These are phyloP conservation scores for Xerocomellus intermedius DNA, from an alignment of 768 basidiomycete genomes.

Conservation along the genomic window DNA sequence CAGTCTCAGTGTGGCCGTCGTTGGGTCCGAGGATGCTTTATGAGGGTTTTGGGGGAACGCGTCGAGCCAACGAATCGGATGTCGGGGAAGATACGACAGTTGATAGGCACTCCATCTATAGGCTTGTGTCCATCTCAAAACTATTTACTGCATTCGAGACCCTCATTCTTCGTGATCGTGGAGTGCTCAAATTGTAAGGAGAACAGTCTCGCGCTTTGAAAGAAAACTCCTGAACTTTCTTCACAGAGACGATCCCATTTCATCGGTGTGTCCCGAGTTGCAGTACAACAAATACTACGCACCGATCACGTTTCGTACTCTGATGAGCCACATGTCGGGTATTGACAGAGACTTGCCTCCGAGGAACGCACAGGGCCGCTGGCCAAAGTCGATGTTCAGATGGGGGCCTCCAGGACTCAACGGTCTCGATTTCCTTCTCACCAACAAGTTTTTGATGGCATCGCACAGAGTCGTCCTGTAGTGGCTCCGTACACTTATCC, in stretches of 20 bases:
- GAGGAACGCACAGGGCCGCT: slow-evolving; percentile 31
- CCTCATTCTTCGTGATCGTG: slow-evolving; percentile 46
- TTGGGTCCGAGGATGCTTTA: slow-evolving; percentile 46
- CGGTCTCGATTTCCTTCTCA: slow-evolving; percentile 32
- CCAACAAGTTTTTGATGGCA: slow-evolving; percentile 34
- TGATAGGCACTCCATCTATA: slow-evolving; percentile 47
- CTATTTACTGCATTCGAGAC: slow-evolving; percentile 50
- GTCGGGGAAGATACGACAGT: slow-evolving; percentile 22
- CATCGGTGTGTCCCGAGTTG: slow-evolving; percentile 26
- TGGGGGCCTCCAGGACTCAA: slow-evolving; percentile 29
- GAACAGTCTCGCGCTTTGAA: not conserved
- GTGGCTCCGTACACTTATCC: slow-evolving; percentile 45
- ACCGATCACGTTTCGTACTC: slow-evolving; percentile 39
- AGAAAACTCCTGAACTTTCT: not conserved
- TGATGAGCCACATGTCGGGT: slow-evolving; percentile 41
- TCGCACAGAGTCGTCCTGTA: slow-evolving; percentile 39
- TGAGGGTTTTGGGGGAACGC: slow-evolving; percentile 43
- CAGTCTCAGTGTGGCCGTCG: slow-evolving; percentile 48
- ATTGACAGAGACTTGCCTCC: slow-evolving; percentile 38
- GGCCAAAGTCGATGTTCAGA: slow-evolving; percentile 39
- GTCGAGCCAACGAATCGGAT: slow-evolving; percentile 44
- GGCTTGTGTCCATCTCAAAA: slow-evolving; percentile 53
- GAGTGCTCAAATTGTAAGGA: slow-evolving; percentile 39
- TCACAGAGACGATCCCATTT: slow-evolving; percentile 49
- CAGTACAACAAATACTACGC: slow-evolving; percentile 19